Evolutionary conservation across 2,329 filamentous ascomycete species (phyloP), one percentile per base, ranked within the genome.

Genomic region (Parafenestella ontariensis): DNA sequence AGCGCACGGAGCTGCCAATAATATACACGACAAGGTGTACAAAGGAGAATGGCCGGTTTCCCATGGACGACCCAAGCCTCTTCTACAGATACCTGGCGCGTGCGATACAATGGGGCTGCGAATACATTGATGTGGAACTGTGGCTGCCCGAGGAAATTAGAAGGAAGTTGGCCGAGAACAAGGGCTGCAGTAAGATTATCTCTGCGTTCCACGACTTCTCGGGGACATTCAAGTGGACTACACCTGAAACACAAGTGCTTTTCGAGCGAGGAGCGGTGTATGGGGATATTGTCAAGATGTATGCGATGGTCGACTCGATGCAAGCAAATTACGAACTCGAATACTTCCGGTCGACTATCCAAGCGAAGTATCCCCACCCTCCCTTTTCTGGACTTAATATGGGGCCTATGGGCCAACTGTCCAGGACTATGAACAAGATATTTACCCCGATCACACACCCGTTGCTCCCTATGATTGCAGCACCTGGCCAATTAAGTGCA

Each of bases 131-230:
- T 68, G 91, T 96, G 47, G 91, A 96, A 78, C 78, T 96, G 34
- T 95, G 91, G 90, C 82, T 96, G 33, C 91, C 91, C 1, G 90
- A 93, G 71, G 80, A 85, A 6, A 90, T 96, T 51, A 83, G 91
- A 58, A 82, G 82, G 58, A 83, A 80, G 55, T 77, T 96, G 9
- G 89, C 86, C 48, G 85, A 89, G 62, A 82, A 85, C 49, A 88
- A 89, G 62, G 91, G 91, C 2, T 90, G 87, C 75, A 94, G 89
- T 68, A 89, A 88, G 61, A 92, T 96, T 75, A 92, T 96, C 80
- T 94, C 91, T n/a, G 91, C 92, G 11, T 95, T 94, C 68, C 92
- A 96, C 73, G 91, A 95, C 77, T 94, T 94, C 69, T 92, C 90
- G 0, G 90, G 91, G 1, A 88, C 82, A 0, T 94, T 94, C 81